phyloP scores from a whole-genome alignment of 2,329 filamentous ascomycete genomes.

The Ustulina deusta region DNA sequence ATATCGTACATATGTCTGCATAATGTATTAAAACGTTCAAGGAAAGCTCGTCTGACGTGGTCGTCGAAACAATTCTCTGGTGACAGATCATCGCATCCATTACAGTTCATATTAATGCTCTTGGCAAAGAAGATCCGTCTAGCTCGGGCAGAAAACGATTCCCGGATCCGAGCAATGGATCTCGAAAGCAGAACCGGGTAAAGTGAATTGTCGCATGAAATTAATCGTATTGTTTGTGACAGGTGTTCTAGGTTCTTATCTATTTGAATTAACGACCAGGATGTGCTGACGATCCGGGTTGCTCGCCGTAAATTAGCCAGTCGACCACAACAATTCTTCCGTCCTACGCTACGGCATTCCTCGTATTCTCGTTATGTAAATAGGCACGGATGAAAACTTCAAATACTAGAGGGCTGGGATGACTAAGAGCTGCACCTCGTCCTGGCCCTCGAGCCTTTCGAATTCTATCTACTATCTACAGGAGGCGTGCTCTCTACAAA shows the following conservation, averaged over 20 bases:
- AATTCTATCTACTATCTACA: too few species aligned
- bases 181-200: constrained; percentile 24
- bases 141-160: constrained; percentile 7
- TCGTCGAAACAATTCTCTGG: neutral
- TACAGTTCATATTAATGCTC: constrained; percentile 3
- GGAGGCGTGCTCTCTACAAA: neutral
- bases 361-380: neutral
- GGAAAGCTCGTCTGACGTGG: neutral
- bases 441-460: too few species aligned
- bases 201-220: constrained; percentile 18
- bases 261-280: constrained; percentile 22
- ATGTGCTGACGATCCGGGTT: constrained; percentile 21
- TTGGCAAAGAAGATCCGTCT: constrained; percentile 18
- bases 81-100: constrained; percentile 4
- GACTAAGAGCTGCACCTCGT: neutral
- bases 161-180: constrained; percentile 10
- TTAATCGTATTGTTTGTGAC: neutral
- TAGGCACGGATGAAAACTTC: neutral
- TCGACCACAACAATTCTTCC: neutral
- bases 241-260: constrained; percentile 6
- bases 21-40: constrained; percentile 31
- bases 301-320: constrained; percentile 20
- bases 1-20: constrained; percentile 34
- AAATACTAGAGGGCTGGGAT: neutral
- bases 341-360: constrained; percentile 5